phyloP scores from a whole-genome alignment of 1,284 basidiomycete species.

The Wallemia ichthyophaga region DNA sequence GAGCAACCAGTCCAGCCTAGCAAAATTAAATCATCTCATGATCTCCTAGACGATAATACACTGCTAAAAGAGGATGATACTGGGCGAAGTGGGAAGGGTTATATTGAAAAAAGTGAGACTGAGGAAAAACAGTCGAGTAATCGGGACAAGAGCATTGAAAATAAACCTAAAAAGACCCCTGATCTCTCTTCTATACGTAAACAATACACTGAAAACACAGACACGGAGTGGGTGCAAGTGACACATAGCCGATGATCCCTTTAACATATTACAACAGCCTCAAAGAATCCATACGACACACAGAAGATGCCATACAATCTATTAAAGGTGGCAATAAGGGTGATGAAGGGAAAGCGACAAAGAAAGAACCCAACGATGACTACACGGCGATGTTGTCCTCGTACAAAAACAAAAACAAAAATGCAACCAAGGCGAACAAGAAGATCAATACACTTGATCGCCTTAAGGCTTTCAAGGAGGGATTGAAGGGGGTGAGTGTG shows the following conservation, averaged over 20 bases:
- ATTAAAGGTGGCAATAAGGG: not conserved
- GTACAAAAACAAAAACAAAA: not conserved
- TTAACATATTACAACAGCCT: not conserved
- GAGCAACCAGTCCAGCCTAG: conserved; percentile 28
- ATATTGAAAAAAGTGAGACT: conserved; percentile 7
- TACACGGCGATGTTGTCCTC: not conserved
- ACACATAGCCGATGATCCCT: not conserved
- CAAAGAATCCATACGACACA: not conserved
- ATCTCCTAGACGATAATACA: conserved; percentile 7
- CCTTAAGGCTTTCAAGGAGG: conserved; percentile 13
- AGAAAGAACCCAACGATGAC: not conserved
- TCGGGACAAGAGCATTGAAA: conserved; percentile 6
- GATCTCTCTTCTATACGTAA: not conserved
- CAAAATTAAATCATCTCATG: conserved; percentile 29
- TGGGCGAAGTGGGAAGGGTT: conserved; percentile 17
- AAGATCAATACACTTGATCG: conserved; percentile 15
- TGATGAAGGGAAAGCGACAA: not conserved
- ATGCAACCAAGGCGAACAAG: not conserved
- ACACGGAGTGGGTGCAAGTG: not conserved
- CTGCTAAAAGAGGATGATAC: conserved; percentile 22
- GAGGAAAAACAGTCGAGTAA: conserved; percentile 5
- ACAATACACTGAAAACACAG: not conserved
- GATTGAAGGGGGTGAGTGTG: conserved; percentile 4
- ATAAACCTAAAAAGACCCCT: conserved; percentile 2
- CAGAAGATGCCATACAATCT: not conserved